Evolutionary conservation across 1,284 basidiomycete genomes (phyloP), one percentile per base, ranked within the genome.

Genomic region (Naganishia cerealis): DNA sequence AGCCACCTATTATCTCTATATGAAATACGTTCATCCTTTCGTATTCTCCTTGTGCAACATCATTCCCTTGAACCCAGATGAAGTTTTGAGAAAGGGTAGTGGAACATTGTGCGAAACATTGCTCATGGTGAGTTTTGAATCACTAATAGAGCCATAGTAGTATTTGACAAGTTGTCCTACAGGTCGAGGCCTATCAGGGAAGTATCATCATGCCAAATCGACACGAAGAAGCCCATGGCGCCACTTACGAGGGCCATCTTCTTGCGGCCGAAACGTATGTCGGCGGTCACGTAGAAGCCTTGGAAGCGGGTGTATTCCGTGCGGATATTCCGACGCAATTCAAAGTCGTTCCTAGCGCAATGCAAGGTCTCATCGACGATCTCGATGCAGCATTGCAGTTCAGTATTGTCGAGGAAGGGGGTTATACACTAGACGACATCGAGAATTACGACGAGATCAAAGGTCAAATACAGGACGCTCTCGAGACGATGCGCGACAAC

Each of bases 11-110:
- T 99, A 99, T 79, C 86, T 99, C 56, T 99, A 99, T 84, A 99
- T 99, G 96, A 99, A 99, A 92, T 99, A 99, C 78, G 94, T 99
- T 13, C 94, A 99, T 77, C 96, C 96, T 0, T 99, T 99, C 86
- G 94, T 99, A 75, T 99, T 99, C 83, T 99, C 95, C 33, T 84
- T 99, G 42, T 99, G 96, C 83, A 99, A 97, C 84, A 99, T 99
- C 79, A 99, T 99, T 75, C 96, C 96, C 18, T 86, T 99, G 67
- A 90, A 90, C 75, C 94, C 96, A 1, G 96, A 99, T 75, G 96
- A 99, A 73, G 96, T 99, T 4, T 80, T 99, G 74, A 85, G 96
- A 56, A 99, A 99, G 80, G 96, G 96, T 40, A 91, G 87, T 72
- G 96, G 96, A 24, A 99, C 96, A 0, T 84, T 99, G 21, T 99